Base-by-base conservation (phyloP, 1,139 yeast species). In the Keqinozyma sinolaborantium region DNA sequence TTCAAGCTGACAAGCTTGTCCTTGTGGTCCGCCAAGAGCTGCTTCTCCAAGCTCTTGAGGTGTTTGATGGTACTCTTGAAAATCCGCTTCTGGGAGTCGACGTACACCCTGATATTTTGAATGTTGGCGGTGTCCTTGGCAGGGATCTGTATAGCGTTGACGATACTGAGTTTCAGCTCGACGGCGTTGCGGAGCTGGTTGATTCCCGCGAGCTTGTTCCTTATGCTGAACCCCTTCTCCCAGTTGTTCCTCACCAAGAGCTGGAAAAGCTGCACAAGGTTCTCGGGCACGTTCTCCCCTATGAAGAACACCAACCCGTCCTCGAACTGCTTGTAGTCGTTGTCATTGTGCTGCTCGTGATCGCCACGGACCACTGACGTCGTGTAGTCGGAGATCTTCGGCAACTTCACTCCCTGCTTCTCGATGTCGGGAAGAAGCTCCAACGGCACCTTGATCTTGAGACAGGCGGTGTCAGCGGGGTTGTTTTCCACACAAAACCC, bases 401-500 rank as follows among this genome's bases (percentile, higher is more conserved):
- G 82, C 18, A 80, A 50, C 16, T 56, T 46, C 2, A 79, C 54
- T 1, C 71, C 71, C 41, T 64, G 55, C 4, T 45, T 44, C 30
- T 58, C 49, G 18, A 77, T 55, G 9, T 55, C 55, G 1, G 60
- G 56, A 18, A 66, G 35, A 23, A 60, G 29, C 11, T 51, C 58
- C 6, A 45, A 36, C 0, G 82, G 77, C 11, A 72, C 59, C 48
- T 66, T 77, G 40, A 77, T 64, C 44, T 67, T 73, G 32, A 77
- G 59, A 1, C 83, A 77, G 1, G 83, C 78, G 3, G 75, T 58
- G 45, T 88, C 96, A 28, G 75, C 73, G 1, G 60, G 53, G 48
- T 86, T 87, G 25, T 72, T 58, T 14, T 73, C 73, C 3, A 83
- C 33, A 15, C 80, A 77, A 56, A 87, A 87, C 0, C 96, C 97